Evolutionary conservation across 257 asterid species (phyloP).

Genomic region (Lavandula angustifolia): DNA sequence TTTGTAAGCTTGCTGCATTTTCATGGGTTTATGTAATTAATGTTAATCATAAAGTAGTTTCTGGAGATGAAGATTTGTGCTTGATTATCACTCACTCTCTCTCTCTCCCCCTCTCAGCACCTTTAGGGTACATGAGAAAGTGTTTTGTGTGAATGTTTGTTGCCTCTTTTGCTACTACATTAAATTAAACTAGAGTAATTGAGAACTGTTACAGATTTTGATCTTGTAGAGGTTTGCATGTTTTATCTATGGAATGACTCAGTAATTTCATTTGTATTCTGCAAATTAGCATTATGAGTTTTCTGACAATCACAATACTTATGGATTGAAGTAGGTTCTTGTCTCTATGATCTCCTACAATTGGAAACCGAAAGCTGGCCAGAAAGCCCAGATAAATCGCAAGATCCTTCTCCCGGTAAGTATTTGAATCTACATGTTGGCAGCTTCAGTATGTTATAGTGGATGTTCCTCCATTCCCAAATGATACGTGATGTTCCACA

Average conservation of each 20-base stretch:
- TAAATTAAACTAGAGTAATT: neutral
- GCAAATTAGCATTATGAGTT: neutral
- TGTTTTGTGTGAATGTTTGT: neutral
- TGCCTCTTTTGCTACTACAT: neutral
- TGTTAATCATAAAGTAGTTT: neutral
- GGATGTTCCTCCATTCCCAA: neutral
- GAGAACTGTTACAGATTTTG: constrained; percentile 13
- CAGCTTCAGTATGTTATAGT: neutral
- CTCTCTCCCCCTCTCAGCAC: neutral
- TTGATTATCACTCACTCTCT: neutral
- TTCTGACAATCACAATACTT: neutral
- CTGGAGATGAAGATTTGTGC: neutral
- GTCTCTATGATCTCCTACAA: constrained; percentile 59
- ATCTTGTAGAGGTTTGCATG: constrained; percentile 5
- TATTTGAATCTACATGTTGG: neutral
- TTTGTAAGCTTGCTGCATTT: constrained; percentile 5
- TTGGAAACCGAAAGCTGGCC: constrained; percentile 54
- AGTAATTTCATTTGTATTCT: neutral
- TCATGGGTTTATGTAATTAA: constrained; percentile 5
- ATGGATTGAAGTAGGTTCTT: constrained; percentile 46
- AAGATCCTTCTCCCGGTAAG: constrained; percentile 48
- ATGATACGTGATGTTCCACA: neutral
- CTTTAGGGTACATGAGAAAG: neutral
- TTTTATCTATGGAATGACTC: constrained; percentile 6
- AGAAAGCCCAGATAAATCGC: constrained; percentile 29